Evolutionary conservation across 1,284 basidiomycete genomes (phyloP), one percentile per base, ranked within the genome.

Genomic region (Golubevia pallescens): DNA sequence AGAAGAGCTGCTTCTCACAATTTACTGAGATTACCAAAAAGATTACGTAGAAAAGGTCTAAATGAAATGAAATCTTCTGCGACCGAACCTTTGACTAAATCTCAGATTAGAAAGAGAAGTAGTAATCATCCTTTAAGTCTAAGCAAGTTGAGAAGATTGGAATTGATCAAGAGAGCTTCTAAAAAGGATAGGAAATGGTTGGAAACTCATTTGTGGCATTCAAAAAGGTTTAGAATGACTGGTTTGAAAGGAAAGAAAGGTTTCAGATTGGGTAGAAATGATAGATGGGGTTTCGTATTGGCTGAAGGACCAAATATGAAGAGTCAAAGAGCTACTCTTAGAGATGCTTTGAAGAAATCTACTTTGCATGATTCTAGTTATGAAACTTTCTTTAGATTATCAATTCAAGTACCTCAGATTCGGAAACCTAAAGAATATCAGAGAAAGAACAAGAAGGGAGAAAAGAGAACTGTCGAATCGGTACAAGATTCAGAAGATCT

Each of bases 191-290:
- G 71, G 10, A 63, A 73, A 4, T 85, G 82, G 82, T 71, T 85
- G n/a, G 82, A 85, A 58, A 85, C 82, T 16, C 82, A 85, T 56
- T 62, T 84, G 2, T 85, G 82, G 82, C 81, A 82, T 58, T 73
- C 82, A 7, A 85, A 85, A 63, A 65, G 82, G 1, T 85, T 85
- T 63, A 68, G 78, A 54, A 85, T 85, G 81, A 71, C 75, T 62
- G 54, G 14, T 38, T 28, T 16, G 20, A 58, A 48, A 48, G 34
- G 57, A 19, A 48, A 58, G 32, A 19, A 19, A 19, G 60, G 16
- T 51, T 7, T 19, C 21, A 24, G 7, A 32, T 28, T 32, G 1
- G 60, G 38, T 61, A 55, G 60, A 58, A 24, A 21, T 57, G 55
- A 24, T 24, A 34, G 55, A 24, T 24, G 55, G 23, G 23, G 55